phyloP scores from a whole-genome alignment of 1,139 yeast genomes.

The Protomyces inundatus region DNA sequence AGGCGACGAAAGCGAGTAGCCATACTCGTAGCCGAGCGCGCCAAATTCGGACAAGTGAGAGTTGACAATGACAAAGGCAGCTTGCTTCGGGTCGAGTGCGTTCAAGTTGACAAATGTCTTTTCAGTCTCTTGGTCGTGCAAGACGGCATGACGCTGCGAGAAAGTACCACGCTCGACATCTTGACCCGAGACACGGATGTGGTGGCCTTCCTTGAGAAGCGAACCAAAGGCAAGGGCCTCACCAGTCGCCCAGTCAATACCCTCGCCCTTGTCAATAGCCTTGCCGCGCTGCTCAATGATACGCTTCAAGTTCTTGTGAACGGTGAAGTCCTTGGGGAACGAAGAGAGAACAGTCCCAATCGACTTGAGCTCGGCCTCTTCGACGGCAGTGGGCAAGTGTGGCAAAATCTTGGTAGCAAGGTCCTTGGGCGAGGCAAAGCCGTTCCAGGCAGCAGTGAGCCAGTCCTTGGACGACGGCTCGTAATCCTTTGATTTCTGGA shows the following conservation, averaged over 20 bases:
- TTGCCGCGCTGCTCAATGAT: constrained; percentile 82
- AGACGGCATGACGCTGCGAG: constrained; percentile 98
- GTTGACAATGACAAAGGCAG: constrained; percentile 81
- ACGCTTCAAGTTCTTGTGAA: constrained; percentile 95
- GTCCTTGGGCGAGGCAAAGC: constrained; percentile 95
- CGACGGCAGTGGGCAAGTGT: constrained; percentile 91
- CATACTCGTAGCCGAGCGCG: constrained; percentile 98
- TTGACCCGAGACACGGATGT: constrained; percentile 96
- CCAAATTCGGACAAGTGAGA: constrained; percentile 98
- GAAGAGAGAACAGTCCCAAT: constrained; percentile 75
- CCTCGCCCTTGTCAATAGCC: constrained; percentile 81
- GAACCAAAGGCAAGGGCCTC: constrained; percentile 98
- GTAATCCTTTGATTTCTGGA: constrained; percentile 80
- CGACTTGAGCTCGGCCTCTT: constrained; percentile 62
- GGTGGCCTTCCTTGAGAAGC: constrained; percentile 85
- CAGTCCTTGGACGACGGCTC: constrained; percentile 92
- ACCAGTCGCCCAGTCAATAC: constrained; percentile 99
- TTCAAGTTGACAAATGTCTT: constrained; percentile 77
- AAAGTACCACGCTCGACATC: constrained; percentile 99
- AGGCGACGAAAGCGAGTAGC: constrained; percentile 95
- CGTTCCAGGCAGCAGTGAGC: constrained; percentile 99
- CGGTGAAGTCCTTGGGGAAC: constrained; percentile 79
- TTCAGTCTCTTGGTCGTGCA: constrained; percentile 92
- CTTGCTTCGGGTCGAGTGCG: constrained; percentile 73
- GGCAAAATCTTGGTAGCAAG: constrained; percentile 93